A percentile compares a stretch with the other conserved stretches of the same genome.
These are phyloP conservation scores for Cicer judaicum DNA, from an alignment of 306 rosid species.

Conservation along the genomic window DNA sequence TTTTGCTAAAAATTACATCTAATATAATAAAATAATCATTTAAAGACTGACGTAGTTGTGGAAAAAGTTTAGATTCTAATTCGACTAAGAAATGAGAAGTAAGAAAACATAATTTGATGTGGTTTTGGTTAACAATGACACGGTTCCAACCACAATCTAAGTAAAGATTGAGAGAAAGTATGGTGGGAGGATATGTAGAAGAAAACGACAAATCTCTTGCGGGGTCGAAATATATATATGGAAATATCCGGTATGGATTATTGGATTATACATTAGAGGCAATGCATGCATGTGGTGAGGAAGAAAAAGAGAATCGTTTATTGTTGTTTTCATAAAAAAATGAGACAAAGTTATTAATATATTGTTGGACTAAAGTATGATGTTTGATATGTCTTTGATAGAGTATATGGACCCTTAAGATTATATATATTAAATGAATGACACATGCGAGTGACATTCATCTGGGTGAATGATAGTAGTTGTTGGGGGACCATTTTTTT, in stretches of 20 bases:
- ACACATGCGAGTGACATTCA: slow-evolving; percentile 52
- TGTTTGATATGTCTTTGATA: slow-evolving; percentile 23
- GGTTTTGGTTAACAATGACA: too few relatives aligned
- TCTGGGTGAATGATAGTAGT: slow-evolving; percentile 42
- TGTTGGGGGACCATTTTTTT: slow-evolving; percentile 50
- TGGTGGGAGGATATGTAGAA: not conserved
- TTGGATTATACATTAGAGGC: slow-evolving; percentile 37
- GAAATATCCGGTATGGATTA: slow-evolving; percentile 25
- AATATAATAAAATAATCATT: too few relatives aligned
- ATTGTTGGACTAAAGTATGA: slow-evolving; percentile 35
- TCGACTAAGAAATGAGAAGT: too few relatives aligned
- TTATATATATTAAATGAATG: slow-evolving; percentile 39
- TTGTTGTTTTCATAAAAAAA: slow-evolving; percentile 20
- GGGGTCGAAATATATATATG: slow-evolving; percentile 32
- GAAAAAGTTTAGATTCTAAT: too few relatives aligned
- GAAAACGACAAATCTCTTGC: not conserved
- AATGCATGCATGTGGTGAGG: slow-evolving; percentile 50
- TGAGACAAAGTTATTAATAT: slow-evolving; percentile 40
- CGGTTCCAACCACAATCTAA: not conserved
- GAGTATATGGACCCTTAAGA: slow-evolving; percentile 34
- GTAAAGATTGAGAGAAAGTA: slow-evolving; percentile 2
- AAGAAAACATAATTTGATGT: too few relatives aligned
- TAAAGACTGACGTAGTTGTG: too few relatives aligned
- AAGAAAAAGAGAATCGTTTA: slow-evolving; percentile 18
- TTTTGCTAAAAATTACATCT: too few relatives aligned